Evolutionary conservation across 805 yeast genomes (phyloP).

Genomic region (Wickerhamomyces alni): DNA sequence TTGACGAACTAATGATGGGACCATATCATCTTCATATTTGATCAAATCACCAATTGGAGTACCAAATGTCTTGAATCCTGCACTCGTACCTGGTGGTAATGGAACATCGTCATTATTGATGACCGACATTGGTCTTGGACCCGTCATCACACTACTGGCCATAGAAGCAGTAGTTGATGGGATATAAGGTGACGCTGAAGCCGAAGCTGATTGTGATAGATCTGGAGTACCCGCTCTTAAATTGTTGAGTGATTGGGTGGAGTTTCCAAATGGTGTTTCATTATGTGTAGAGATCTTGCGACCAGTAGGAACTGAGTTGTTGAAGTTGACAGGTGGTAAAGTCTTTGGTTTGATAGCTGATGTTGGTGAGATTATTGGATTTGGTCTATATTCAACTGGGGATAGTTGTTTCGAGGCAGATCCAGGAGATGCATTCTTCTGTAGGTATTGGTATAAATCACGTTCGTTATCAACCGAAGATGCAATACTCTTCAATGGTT

Average conservation of each 20-base stretch:
- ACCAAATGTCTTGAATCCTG: slow-evolving; percentile 61
- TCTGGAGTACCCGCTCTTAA: too few species aligned
- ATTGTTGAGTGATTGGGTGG: slow-evolving; percentile 11
- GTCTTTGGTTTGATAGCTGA: slow-evolving; percentile 18
- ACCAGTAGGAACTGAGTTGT: slow-evolving; percentile 8
- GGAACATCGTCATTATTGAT: slow-evolving; percentile 23
- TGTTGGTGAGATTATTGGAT: slow-evolving; percentile 48
- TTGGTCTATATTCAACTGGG: slow-evolving; percentile 68
- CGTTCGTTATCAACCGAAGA: slow-evolving; percentile 75
- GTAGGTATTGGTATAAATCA: slow-evolving; percentile 67
- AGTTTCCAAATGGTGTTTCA: slow-evolving; percentile 27
- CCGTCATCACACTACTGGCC: slow-evolving; percentile 8
- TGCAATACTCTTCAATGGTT: slow-evolving; percentile 74
- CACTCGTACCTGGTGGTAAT: slow-evolving; percentile 21
- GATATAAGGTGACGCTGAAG: slow-evolving; percentile 8
- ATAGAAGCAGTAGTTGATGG: not conserved
- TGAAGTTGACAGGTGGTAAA: slow-evolving; percentile 18
- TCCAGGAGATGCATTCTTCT: slow-evolving; percentile 33
- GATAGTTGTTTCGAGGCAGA: slow-evolving; percentile 36
- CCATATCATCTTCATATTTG: slow-evolving; percentile 77
- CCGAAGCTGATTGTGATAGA: slow-evolving; percentile 3
- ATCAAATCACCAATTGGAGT: slow-evolving; percentile 73
- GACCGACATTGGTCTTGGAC: slow-evolving; percentile 26
- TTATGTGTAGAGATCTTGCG: slow-evolving; percentile 28
- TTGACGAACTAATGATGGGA: slow-evolving; percentile 83